Evolutionary conservation across 164 flowering plant genomes (phyloP).

Genomic region (Santalum album): DNA sequence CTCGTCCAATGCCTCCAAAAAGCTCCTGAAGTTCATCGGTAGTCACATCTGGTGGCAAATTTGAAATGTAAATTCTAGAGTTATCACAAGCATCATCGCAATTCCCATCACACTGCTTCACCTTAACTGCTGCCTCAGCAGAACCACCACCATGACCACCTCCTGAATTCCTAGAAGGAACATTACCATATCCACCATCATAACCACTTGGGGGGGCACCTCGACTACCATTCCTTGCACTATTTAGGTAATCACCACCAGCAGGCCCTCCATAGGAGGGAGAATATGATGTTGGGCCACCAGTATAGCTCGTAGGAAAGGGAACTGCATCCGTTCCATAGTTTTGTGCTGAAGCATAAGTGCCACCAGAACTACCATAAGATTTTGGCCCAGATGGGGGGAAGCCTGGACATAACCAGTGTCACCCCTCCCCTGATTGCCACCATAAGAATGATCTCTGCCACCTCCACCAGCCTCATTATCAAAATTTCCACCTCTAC

Average conservation of each 20-base stretch:
- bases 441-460: slow-evolving; percentile 46
- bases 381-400: slow-evolving; percentile 41
- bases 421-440: slow-evolving; percentile 50
- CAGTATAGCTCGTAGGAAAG: slow-evolving; percentile 66
- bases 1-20: slow-evolving; percentile 99
- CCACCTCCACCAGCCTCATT: slow-evolving; percentile 22
- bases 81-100: slow-evolving; percentile 92
- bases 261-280: slow-evolving; percentile 71
- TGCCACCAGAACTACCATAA: slow-evolving; percentile 50
- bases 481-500: slow-evolving; percentile 6
- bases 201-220: slow-evolving; percentile 32
- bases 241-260: slow-evolving; percentile 36
- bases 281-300: slow-evolving; percentile 67
- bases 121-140: slow-evolving; percentile 38
- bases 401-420: slow-evolving; percentile 45
- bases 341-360: slow-evolving; percentile 39
- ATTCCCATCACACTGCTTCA: slow-evolving; percentile 90
- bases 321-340: slow-evolving; percentile 75
- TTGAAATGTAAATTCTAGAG: slow-evolving; percentile 89
- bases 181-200: slow-evolving; percentile 15
- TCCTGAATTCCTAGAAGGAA: slow-evolving; percentile 14
- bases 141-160: slow-evolving; percentile 52
- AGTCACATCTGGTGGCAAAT: slow-evolving; percentile 92
- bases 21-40: slow-evolving; percentile 75
- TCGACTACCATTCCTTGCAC: slow-evolving; percentile 31